Evolutionary conservation across 495 filamentous ascomycete genomes (phyloP), one percentile per base, ranked within the genome.

Genomic region (Aspergillus coremiiformis): DNA sequence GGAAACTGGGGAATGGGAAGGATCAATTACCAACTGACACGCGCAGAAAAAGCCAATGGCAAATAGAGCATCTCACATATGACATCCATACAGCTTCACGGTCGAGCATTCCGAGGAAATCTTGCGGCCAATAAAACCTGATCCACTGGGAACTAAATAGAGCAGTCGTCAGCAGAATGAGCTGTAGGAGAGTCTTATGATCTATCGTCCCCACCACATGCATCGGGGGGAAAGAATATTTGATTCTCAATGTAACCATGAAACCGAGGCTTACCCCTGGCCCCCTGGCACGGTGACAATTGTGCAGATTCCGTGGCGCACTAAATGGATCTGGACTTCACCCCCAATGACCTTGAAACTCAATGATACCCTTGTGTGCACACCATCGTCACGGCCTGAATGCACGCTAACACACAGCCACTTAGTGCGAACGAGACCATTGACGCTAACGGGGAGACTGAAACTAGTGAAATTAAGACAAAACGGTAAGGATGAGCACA

Each of bases 231-330:
- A n/a, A n/a, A n/a, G n/a, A 1, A 41, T 20, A 4, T 6, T 41
- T 20, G 39, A 20, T 10, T 27, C 14, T 5, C n/a, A 27, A 12
- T 7, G 17, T 5, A 8, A n/a, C 45, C 0, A 19, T 19, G 15
- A 15, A 44, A 24, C 49, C 49, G 49, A 51, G 49, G 49, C 26
- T 32, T 42, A 27, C 49, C 26, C 49, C 39, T 44, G 39, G 12
- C 3, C 24, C 45, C 49, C 49, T 39, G 35, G 42, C 9, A 30
- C 17, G 30, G 24, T 51, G 14, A 7, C 4, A 29, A 43, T 23
- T 12, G 24, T 22, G 37, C 5, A 2, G 37, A 15, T 20, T 17
- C n/a, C 10, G 37, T 41, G 37, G 37, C 37, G 19, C 37, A 19
- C 37, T 41, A 41, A 14, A 41, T 11, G 17, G 17, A 41, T 41